Conservation (phyloP, 202 grass and related monocot species). For the Brachypodium distachyon region DNA sequence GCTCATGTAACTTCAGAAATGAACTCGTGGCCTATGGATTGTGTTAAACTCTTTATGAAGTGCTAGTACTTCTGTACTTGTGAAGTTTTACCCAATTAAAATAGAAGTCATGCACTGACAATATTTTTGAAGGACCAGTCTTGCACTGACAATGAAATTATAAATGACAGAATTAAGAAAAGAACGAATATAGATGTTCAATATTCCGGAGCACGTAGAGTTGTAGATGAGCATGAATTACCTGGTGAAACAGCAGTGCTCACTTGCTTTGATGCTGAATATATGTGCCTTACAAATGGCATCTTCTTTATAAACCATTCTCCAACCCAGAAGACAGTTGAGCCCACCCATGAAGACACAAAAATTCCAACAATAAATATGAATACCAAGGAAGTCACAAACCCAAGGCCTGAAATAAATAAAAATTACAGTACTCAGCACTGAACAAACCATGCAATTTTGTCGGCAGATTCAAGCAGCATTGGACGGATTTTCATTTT, state of each 20-base stretch:
- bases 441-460: neutral
- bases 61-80: neutral
- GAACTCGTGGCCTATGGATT: neutral
- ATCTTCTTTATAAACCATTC: conserved; percentile 99
- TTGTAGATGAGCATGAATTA: conserved; percentile 14
- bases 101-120: neutral
- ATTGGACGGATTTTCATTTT: neutral
- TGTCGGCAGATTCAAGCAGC: neutral
- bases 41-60: neutral
- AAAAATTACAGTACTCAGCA: neutral
- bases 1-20: neutral
- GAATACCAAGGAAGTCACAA: conserved; percentile 95
- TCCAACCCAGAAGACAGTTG: conserved; percentile 97
- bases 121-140: neutral
- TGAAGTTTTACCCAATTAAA: neutral
- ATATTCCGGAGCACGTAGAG: neutral
- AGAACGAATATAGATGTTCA: neutral
- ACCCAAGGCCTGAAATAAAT: conserved; percentile 84
- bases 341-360: conserved; percentile 94
- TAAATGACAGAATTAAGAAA: neutral
- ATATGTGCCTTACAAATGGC: conserved; percentile 98
- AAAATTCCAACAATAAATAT: conserved; percentile 97
- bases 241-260: conserved; percentile 98
- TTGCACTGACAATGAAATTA: neutral
- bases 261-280: conserved; percentile 99